Conservation (phyloP, 148 eudicot species). For the Pouteria glomerata region DNA sequence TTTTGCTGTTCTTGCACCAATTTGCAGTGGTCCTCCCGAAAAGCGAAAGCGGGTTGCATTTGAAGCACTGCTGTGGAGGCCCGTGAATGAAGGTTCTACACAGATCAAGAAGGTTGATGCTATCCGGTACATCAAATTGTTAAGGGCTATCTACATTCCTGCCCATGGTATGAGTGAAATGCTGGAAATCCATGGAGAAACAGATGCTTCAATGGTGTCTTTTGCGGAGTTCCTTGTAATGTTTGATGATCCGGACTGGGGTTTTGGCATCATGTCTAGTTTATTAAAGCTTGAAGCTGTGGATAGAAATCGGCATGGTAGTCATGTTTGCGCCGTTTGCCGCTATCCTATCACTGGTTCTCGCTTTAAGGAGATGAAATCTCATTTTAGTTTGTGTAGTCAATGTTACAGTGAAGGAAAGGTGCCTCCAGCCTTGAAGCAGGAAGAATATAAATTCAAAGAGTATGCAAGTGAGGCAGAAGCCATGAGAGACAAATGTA, state of each 20-base stretch:
- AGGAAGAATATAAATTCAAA: constrained; percentile 76
- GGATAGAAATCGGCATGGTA: constrained; percentile 81
- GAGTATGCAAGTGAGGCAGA: constrained; percentile 73
- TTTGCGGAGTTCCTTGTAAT: constrained; percentile 57
- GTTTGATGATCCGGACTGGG: constrained; percentile 94
- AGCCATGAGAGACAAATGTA: constrained; percentile 78
- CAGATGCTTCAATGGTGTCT: constrained; percentile 53
- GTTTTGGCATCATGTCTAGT: constrained; percentile 79
- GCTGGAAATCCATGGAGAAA: constrained; percentile 78
- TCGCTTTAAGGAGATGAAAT: constrained; percentile 81
- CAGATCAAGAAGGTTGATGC: constrained; percentile 67
- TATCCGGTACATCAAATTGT: constrained; percentile 49
- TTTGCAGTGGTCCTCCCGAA: constrained; percentile 68
- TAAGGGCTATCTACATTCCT: constrained; percentile 89
- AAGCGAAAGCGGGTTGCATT: constrained; percentile 73
- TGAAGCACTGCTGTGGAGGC: constrained; percentile 82
- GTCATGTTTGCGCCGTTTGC: constrained; percentile 69
- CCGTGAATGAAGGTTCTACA: constrained; percentile 52
- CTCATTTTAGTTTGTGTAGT: constrained; percentile 67
- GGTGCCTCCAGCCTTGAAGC: constrained; percentile 79
- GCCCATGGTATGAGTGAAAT: constrained; percentile 69
- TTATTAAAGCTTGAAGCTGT: constrained; percentile 69
- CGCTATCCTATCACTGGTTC: constrained; percentile 89
- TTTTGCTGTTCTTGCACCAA: constrained; percentile 82
- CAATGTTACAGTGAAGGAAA: constrained; percentile 92